Conservation (phyloP, 106 monocot genomes). For the Dendrobium catenatum region DNA sequence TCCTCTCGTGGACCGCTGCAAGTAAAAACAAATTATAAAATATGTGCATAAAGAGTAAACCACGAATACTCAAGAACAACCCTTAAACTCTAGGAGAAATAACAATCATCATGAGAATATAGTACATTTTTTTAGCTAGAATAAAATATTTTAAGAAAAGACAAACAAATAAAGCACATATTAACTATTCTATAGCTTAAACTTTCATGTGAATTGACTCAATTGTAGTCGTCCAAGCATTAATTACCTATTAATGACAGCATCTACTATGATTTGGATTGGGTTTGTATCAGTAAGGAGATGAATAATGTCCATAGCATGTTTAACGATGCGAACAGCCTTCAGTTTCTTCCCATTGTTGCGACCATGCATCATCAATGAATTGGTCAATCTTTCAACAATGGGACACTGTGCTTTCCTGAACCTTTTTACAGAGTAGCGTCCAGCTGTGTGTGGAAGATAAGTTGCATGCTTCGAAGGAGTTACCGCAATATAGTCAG, state of each 20-base stretch:
- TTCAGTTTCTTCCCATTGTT: slow-evolving; percentile 66
- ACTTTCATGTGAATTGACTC: not conserved
- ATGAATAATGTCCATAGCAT: slow-evolving; percentile 64
- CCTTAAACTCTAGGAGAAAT: too few relatives aligned
- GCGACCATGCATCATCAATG: slow-evolving; percentile 67
- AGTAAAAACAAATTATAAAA: not conserved
- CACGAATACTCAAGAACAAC: not conserved
- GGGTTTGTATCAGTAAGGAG: slow-evolving; percentile 51
- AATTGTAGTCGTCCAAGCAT: too few relatives aligned
- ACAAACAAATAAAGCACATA: not conserved
- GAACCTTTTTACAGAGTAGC: slow-evolving; percentile 53
- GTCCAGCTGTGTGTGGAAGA: slow-evolving; percentile 59
- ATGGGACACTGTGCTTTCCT: slow-evolving; percentile 57
- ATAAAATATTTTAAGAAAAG: not conserved
- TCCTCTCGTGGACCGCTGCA: slow-evolving; percentile 57
- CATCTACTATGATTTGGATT: slow-evolving; percentile 51
- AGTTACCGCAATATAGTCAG: slow-evolving; percentile 42
- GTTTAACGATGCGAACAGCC: slow-evolving; percentile 50
- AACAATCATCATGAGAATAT: not conserved
- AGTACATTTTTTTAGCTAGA: not conserved
- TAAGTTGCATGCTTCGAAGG: slow-evolving; percentile 40
- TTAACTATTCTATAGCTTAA: not conserved
- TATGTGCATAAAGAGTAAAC: not conserved
- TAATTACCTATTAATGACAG: slow-evolving; percentile 44
- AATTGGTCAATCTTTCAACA: slow-evolving; percentile 58